These are phyloP conservation scores for Austroboletus novae-zelandiae DNA, from an alignment of 1,284 basidiomycete species.

Conservation along the genomic window DNA sequence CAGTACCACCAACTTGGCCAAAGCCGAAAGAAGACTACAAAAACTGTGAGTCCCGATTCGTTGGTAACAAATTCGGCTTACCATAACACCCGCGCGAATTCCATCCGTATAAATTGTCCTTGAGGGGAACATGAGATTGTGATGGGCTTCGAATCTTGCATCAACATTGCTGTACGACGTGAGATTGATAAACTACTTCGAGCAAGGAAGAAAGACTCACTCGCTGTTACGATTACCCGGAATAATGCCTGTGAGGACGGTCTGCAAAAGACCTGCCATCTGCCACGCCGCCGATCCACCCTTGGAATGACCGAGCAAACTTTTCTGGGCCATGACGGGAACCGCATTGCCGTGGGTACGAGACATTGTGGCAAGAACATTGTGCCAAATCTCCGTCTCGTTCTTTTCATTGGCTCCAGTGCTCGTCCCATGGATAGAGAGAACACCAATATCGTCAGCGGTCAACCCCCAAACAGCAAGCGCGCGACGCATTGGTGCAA, in stretches of 20 bases:
- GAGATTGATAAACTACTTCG: slow-evolving; percentile 6
- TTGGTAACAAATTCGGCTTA: slow-evolving; percentile 30
- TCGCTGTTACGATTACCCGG: slow-evolving; percentile 98
- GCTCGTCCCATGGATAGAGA: slow-evolving; percentile 93
- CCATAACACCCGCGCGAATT: slow-evolving; percentile 88
- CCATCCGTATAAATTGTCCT: slow-evolving; percentile 93
- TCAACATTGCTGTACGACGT: slow-evolving; percentile 76
- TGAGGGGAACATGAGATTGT: slow-evolving; percentile 95
- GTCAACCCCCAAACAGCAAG: slow-evolving; percentile 95
- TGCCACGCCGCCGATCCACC: slow-evolving; percentile 98
- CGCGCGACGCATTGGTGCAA: slow-evolving; percentile 90
- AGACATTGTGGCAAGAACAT: slow-evolving; percentile 84
- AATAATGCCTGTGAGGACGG: slow-evolving; percentile 81
- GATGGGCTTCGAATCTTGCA: slow-evolving; percentile 86
- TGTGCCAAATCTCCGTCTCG: slow-evolving; percentile 96
- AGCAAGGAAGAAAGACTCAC: slow-evolving; percentile 44
- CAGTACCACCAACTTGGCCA: slow-evolving; percentile 96
- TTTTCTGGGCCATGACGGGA: slow-evolving; percentile 97
- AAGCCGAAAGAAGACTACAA: slow-evolving; percentile 93
- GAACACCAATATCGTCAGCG: slow-evolving; percentile 87
- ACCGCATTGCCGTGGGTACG: slow-evolving; percentile 94
- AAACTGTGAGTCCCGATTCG: neutral
- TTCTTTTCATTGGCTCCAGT: slow-evolving; percentile 99
- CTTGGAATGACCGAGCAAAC: slow-evolving; percentile 93
- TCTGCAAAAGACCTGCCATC: slow-evolving; percentile 90